Evolutionary conservation across 2,329 filamentous ascomycete species (phyloP).

Genomic region (Aspergillus neotritici): DNA sequence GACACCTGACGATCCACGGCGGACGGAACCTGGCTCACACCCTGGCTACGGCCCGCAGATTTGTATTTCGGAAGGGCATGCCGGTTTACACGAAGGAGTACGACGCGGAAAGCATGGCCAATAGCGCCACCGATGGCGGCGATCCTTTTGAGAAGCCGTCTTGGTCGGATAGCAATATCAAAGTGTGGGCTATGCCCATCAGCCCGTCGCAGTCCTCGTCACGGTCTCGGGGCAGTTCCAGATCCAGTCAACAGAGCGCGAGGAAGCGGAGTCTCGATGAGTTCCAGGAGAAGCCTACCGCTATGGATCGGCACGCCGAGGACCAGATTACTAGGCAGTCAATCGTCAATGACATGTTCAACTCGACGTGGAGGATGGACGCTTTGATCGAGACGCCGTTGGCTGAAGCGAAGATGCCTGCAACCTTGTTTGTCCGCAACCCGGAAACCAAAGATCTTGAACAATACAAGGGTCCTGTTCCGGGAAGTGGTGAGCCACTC

Average conservation of each 20-base stretch:
- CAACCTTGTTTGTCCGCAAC: conserved; percentile 64
- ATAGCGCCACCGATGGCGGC: conserved; percentile 15
- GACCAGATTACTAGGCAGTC: conserved; percentile 52
- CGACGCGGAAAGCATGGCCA: conserved; percentile 27
- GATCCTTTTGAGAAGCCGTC: conserved; percentile 50
- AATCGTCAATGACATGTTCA: conserved; percentile 71
- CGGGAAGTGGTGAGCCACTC: conserved; percentile 45
- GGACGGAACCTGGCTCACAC: conserved; percentile 73
- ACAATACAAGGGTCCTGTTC: conserved; percentile 63
- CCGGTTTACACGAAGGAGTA: conserved; percentile 68
- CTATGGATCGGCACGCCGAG: conserved; percentile 23
- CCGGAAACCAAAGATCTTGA: conserved; percentile 57
- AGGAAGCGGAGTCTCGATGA: conserved; percentile 50
- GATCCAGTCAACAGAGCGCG: conserved; percentile 23
- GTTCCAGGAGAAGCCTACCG: conserved; percentile 28
- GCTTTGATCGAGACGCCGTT: conserved; percentile 62
- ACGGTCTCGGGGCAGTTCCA: conserved; percentile 23
- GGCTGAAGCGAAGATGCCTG: conserved; percentile 60
- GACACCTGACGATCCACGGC: conserved; percentile 64
- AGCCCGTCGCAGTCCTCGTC: conserved; percentile 11
- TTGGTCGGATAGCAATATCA: conserved; percentile 69
- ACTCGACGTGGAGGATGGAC: conserved; percentile 69
- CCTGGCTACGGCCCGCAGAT: conserved; percentile 74
- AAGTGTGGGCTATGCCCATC: conserved; percentile 76
- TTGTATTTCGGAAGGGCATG: conserved; percentile 80